Percentiles rank a stretch among this genome's conserved stretches.
Evolutionary conservation across 768 basidiomycete genomes (phyloP).

Genomic region (Auriscalpium vulgare): DNA sequence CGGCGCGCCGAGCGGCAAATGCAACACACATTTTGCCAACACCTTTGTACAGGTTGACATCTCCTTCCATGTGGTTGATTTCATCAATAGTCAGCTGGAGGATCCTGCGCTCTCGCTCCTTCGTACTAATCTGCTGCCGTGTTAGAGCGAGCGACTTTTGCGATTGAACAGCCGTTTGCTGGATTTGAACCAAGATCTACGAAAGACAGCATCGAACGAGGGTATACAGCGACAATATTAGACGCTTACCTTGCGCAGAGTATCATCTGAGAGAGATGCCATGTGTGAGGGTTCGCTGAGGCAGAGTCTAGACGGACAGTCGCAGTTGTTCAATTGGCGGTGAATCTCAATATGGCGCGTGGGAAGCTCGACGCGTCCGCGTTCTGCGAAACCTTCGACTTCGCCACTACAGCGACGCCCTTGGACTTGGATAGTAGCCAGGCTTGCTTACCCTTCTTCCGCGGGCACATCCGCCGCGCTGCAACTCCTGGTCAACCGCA

Average conservation of each 20-base stretch:
- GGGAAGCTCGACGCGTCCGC: background rate
- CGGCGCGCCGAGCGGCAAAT: background rate
- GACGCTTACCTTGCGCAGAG: constrained; percentile 58
- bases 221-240: background rate
- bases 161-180: constrained; percentile 82
- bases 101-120: constrained; percentile 86
- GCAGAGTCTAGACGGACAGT: background rate
- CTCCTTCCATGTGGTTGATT: constrained; percentile 57
- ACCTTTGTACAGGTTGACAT: constrained; percentile 85
- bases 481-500: no score
- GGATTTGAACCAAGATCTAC: constrained; percentile 89
- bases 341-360: background rate
- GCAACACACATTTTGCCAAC: constrained; percentile 82
- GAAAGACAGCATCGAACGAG: background rate
- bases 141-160: constrained; percentile 70
- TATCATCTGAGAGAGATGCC: constrained; percentile 52
- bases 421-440: no score
- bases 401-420: no score
- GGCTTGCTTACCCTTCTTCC: no score
- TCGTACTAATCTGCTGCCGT: constrained; percentile 65
- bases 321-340: background rate
- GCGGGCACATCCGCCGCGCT: no score
- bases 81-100: constrained; percentile 86
- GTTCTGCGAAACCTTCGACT: background rate
- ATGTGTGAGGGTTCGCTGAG: constrained; percentile 9